Evolutionary conservation across 108 stramenopile species (phyloP).

Genomic region (Nannochloropsis salina): DNA sequence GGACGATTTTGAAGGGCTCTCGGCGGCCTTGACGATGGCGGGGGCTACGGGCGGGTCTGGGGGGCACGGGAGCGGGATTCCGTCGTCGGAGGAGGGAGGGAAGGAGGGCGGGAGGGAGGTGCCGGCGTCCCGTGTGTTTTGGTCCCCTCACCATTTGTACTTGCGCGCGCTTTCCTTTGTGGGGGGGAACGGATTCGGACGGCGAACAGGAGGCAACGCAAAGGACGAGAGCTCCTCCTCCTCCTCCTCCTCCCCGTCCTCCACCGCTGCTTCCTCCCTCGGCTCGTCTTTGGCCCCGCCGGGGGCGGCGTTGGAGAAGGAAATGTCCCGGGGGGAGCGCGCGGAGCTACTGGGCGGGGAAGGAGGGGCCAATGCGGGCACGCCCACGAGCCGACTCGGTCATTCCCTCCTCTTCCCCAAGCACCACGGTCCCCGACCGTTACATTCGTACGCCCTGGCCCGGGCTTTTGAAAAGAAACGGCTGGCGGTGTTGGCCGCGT

Average conservation of each 20-base stretch:
- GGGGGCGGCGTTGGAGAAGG: neutral
- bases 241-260: neutral
- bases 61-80: neutral
- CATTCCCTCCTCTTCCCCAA: neutral
- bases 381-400: neutral
- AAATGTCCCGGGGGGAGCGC: neutral
- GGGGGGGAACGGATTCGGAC: neutral
- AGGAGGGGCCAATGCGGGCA: neutral
- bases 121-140: neutral
- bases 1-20: neutral
- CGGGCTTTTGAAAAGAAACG: neutral
- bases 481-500: neutral
- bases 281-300: neutral
- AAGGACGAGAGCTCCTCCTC: neutral
- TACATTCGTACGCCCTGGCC: neutral
- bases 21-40: neutral
- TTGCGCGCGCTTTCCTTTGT: neutral
- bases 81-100: slow-evolving; percentile 3
- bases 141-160: too few species aligned
- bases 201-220: neutral
- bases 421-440: neutral
- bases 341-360: neutral
- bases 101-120: neutral
- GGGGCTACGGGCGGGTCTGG: neutral
- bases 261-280: neutral